Evolutionary conservation across 2,329 filamentous ascomycete genomes (phyloP).

Genomic region (Phialemoniopsis sp.): DNA sequence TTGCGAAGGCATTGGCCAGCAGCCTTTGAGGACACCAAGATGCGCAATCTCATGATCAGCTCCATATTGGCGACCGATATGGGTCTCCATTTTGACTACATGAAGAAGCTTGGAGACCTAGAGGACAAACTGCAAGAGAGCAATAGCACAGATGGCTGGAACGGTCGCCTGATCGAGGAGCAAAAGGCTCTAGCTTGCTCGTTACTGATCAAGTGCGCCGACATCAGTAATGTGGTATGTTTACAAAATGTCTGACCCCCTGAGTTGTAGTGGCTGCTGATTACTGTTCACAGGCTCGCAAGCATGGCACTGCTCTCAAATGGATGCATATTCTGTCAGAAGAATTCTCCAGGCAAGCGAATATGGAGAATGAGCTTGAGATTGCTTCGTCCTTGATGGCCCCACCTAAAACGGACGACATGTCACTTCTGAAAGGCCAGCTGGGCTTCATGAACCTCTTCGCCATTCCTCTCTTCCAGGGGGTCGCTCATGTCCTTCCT

Average conservation of each 20-base stretch:
- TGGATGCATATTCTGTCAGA: constrained; percentile 96
- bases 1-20: constrained; percentile 87
- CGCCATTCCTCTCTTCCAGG: constrained; percentile 85
- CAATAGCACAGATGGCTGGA: constrained; percentile 68
- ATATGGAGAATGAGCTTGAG: constrained; percentile 83
- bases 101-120: constrained; percentile 78
- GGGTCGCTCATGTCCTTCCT: constrained; percentile 81
- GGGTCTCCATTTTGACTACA: constrained; percentile 95
- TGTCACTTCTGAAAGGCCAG: constrained; percentile 82
- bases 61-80: constrained; percentile 98
- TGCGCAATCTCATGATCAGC: constrained; percentile 91
- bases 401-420: constrained; percentile 75
- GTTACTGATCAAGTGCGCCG: constrained; percentile 93
- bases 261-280: constrained; percentile 5
- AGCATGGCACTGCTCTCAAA: constrained; percentile 73
- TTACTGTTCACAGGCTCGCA: constrained; percentile 60
- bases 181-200: constrained; percentile 81
- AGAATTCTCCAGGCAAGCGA: constrained; percentile 88
- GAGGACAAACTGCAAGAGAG: constrained; percentile 73
- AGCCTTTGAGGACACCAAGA: constrained; percentile 71
- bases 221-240: constrained; percentile 96
- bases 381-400: constrained; percentile 87
- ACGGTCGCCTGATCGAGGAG: constrained; percentile 69
- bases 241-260: background rate
- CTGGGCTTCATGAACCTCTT: constrained; percentile 97